Percentiles rank a stretch among this genome's conserved stretches.
Conservation (phyloP, 2,329 filamentous ascomycete genomes). For the Endoconidiophora laricicola region DNA sequence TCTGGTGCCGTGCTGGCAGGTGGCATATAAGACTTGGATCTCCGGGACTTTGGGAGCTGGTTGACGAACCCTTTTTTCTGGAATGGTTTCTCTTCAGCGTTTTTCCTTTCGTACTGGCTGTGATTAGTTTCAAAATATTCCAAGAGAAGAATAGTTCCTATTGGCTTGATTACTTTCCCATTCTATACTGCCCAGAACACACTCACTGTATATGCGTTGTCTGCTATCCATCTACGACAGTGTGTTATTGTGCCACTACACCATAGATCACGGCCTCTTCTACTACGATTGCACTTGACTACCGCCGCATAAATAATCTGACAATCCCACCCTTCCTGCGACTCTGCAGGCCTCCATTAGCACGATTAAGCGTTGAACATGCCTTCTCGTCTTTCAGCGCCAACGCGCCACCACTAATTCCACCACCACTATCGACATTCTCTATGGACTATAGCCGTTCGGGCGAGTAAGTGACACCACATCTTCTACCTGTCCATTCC, state of each 20-base stretch:
- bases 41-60: no score
- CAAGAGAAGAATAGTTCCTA: no score
- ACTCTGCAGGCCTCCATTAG: neutral
- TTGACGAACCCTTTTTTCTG: no score
- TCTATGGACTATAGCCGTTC: conserved; percentile 10
- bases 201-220: no score
- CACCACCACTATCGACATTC: neutral
- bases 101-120: no score
- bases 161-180: no score
- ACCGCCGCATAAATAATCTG: neutral
- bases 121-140: no score
- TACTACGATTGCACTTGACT: no score
- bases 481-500: neutral
- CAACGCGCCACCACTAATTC: conserved; percentile 1
- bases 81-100: no score
- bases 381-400: conserved; percentile 3
- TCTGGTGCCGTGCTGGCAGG: no score
- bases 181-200: no score
- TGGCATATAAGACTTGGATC: no score
- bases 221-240: neutral
- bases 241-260: neutral
- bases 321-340: neutral
- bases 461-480: conserved; percentile 9
- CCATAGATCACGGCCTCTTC: neutral
- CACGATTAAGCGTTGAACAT: neutral